phyloP scores from a whole-genome alignment of 1,284 basidiomycete species.

The Puccinia brachypodii region DNA sequence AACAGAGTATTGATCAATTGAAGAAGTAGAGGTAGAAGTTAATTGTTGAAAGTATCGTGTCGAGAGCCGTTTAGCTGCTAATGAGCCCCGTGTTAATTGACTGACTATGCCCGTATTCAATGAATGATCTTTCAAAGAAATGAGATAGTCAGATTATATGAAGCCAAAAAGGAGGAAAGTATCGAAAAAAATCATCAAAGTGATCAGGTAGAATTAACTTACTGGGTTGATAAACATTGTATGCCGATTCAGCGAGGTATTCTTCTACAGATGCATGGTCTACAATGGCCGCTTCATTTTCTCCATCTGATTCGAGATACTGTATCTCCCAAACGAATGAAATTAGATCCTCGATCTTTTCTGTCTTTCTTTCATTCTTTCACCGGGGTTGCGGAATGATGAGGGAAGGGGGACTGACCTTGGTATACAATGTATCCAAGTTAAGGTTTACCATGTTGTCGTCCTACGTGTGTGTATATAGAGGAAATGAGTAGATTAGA shows the following conservation, averaged over 20 bases:
- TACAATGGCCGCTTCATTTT: constrained; percentile 4
- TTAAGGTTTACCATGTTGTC: constrained; percentile 17
- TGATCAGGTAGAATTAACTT: not conserved
- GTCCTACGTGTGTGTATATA: no score
- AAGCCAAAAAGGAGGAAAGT: not conserved
- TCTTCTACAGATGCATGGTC: constrained; percentile 14
- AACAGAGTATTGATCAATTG: no score
- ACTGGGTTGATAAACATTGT: constrained; percentile 29
- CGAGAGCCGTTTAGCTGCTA: constrained; percentile 19
- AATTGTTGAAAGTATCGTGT: constrained; percentile 32
- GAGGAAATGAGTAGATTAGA: no score
- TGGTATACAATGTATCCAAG: constrained; percentile 33
- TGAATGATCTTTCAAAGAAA: constrained; percentile 1
- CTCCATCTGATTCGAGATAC: constrained; percentile 29
- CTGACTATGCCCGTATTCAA: constrained; percentile 16
- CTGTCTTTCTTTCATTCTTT: no score
- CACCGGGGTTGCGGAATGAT: no score
- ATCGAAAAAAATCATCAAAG: not conserved
- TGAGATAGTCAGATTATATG: not conserved
- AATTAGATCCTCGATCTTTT: not conserved
- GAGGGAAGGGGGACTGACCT: not conserved
- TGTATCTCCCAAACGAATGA: not conserved
- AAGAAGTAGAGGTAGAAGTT: not conserved
- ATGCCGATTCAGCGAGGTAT: constrained; percentile 11
- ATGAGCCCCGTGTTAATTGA: constrained; percentile 15